phyloP scores from a whole-genome alignment of 1,284 basidiomycete genomes.

The Schizopora paradoxa region DNA sequence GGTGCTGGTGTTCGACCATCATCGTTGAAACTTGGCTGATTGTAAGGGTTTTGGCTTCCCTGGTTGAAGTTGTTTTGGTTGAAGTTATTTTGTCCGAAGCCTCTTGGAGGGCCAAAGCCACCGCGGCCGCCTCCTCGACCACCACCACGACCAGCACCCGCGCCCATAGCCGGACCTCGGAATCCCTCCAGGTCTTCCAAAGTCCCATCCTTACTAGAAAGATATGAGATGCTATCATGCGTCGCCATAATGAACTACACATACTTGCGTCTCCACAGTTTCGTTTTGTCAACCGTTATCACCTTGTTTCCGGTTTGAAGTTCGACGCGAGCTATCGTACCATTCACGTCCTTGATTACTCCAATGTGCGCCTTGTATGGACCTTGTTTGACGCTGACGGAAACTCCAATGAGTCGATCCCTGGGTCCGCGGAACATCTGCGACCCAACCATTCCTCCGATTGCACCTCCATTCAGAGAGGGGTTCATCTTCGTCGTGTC shows the following conservation, averaged over 20 bases:
- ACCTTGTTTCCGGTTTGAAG: constrained; percentile 88
- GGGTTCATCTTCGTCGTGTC: constrained; percentile 99
- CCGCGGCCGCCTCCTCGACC: constrained; percentile 8
- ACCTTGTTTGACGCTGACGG: constrained; percentile 82
- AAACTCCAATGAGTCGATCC: constrained; percentile 79
- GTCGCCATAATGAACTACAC: constrained; percentile 28
- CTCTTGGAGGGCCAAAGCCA: constrained; percentile 21
- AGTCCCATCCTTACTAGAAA: constrained; percentile 47
- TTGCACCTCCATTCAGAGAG: constrained; percentile 55
- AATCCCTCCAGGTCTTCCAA: constrained; percentile 39
- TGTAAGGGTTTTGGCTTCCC: constrained; percentile 34
- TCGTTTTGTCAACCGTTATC: constrained; percentile 80
- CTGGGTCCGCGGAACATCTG: constrained; percentile 68
- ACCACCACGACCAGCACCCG: constrained; percentile 19
- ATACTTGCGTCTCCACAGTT: constrained; percentile 75
- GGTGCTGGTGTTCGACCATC: constrained; percentile 30
- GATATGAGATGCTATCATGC: neutral
- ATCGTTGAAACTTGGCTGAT: constrained; percentile 8
- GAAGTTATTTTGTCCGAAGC: constrained; percentile 28
- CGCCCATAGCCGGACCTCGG: constrained; percentile 20
- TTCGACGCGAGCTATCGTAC: constrained; percentile 84
- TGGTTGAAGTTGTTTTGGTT: constrained; percentile 29
- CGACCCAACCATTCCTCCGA: constrained; percentile 79
- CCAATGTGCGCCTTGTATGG: constrained; percentile 90
- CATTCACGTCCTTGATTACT: constrained; percentile 93